Evolutionary conservation across 2,329 filamentous ascomycete genomes (phyloP), one percentile per base, ranked within the genome.

Genomic region (Penicillium sp.): DNA sequence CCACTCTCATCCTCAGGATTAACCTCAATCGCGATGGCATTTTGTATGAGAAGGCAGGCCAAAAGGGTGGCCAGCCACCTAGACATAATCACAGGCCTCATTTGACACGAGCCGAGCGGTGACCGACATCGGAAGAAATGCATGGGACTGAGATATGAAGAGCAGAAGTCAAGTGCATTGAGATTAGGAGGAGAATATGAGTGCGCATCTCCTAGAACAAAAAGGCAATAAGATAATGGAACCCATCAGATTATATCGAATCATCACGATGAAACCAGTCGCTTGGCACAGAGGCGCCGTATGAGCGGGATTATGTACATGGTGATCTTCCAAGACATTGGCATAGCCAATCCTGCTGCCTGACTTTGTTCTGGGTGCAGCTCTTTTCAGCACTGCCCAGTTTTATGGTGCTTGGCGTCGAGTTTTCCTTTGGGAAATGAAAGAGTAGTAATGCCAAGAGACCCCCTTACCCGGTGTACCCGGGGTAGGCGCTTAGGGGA

Each of bases 1-100:
- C 21, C 21, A 55, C 53, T 55, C 44, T 55, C 53, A 27, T 55
- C 53, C 7, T 55, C 53, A 6, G 53, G 53, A 19, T 50, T 55
- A 12, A 55, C 44, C 4, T 49, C 53, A 19, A 55, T 55, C 1
- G 53, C 53, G 12, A 43, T 4, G 19, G 12, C 53, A 50, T 49
- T 49, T 49, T 35, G 44, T 21, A 50, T 6, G 36, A 55, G 17
- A 27, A 55, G 36, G 33, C 25, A 49, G 21, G 27, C 19, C 21
- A 41, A 42, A 49, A 55, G 10, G 29, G 36, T 39, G 36, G 27
- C 12, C 27, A 49, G 27, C 44, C 44, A 55, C 36, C 44, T 35
- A 41, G 53, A 43, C 27, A 55, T 29, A 29, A 42, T 27, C 5
- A 35, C 36, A 43, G 53, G 29, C 53, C 36, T 49, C 44, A 55